These are phyloP conservation scores for Kodamaea kaohsiungensis DNA, from an alignment of 805 yeast genomes.

Conservation along the genomic window DNA sequence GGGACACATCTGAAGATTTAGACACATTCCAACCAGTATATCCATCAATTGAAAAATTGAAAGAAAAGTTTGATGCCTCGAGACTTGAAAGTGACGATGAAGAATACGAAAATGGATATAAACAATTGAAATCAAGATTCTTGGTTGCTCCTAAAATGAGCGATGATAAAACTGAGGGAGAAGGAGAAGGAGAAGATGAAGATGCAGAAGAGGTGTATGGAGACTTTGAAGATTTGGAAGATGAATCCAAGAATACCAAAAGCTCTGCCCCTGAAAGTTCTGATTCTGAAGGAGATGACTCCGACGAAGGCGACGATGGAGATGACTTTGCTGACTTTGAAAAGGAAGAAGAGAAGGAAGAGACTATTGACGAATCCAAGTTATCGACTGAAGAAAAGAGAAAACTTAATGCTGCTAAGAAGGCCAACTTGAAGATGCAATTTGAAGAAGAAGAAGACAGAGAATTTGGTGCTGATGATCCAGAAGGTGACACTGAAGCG, in stretches of 20 bases:
- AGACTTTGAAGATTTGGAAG: slow-evolving; percentile 44
- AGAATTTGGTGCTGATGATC: slow-evolving; percentile 73
- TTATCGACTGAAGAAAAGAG: slow-evolving; percentile 73
- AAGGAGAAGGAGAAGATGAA: slow-evolving; percentile 32
- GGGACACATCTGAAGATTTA: slow-evolving; percentile 28
- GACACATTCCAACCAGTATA: slow-evolving; percentile 40
- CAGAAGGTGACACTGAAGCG: slow-evolving; percentile 68
- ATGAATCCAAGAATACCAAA: slow-evolving; percentile 25
- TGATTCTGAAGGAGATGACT: slow-evolving; percentile 40
- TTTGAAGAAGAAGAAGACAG: slow-evolving; percentile 79
- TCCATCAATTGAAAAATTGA: slow-evolving; percentile 44
- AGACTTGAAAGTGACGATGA: slow-evolving; percentile 27
- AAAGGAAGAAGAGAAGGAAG: slow-evolving; percentile 45
- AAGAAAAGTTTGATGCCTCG: slow-evolving; percentile 45
- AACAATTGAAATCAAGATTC: slow-evolving; percentile 47
- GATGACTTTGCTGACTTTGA: slow-evolving; percentile 40
- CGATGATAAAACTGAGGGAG: slow-evolving; percentile 27
- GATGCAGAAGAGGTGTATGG: slow-evolving; percentile 32
- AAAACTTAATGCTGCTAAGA: slow-evolving; percentile 80
- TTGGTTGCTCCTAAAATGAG: slow-evolving; percentile 52
- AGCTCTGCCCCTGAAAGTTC: slow-evolving; percentile 25
- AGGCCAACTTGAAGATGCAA: slow-evolving; percentile 83
- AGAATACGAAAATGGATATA: slow-evolving; percentile 44
- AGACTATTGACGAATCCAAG: slow-evolving; percentile 39
- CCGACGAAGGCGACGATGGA: slow-evolving; percentile 25